Base-by-base conservation (phyloP, 2,329 filamentous ascomycete genomes). In the Nectriaceae sp. region DNA sequence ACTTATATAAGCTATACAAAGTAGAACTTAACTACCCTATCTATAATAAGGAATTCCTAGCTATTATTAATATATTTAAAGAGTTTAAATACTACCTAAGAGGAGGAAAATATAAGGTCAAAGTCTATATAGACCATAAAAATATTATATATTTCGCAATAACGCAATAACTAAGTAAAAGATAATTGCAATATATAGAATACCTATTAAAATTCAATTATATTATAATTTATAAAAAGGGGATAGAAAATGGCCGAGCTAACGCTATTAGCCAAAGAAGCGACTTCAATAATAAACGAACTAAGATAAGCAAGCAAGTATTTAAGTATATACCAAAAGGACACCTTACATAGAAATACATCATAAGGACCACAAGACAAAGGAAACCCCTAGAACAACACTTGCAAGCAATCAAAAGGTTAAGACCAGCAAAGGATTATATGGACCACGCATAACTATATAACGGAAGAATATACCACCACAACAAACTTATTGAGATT, bases 51-150 rank as follows among this genome's bases (percentile, higher is more conserved):
- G n/a, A n/a, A n/a, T n/a, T n/a, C n/a, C n/a, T n/a, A n/a, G n/a
- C 16, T 19, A 5, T 40, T 35, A 2, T 50, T 5, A 40, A 46
- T 31, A 40, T 18, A 3, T 60, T 64, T 50, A 57, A 64, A 22
- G 47, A 62, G 54, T 65, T 54, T 26, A 41, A 42, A 50, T 45
- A 59, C 16, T n/a, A n/a, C n/a, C n/a, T n/a, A n/a, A n/a, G n/a
- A n/a, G n/a, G n/a, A n/a, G n/a, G n/a, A n/a, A n/a, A n/a, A n/a
- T n/a, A n/a, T n/a, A n/a, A n/a, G n/a, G n/a, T n/a, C n/a, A n/a
- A n/a, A n/a, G n/a, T n/a, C 62, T 59, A 55, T 47, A 56, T 44
- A 19, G 40, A 58, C 26, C 54, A 62, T 54, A 55, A 60, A 19
- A 61, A 63, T 49, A 62, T 55, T 21, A 38, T 11, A 15, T 49